Percentiles rank a stretch among this genome's conserved stretches.
Evolutionary conservation across 805 yeast species (phyloP).

Genomic region (Barnettozyma siamensis): DNA sequence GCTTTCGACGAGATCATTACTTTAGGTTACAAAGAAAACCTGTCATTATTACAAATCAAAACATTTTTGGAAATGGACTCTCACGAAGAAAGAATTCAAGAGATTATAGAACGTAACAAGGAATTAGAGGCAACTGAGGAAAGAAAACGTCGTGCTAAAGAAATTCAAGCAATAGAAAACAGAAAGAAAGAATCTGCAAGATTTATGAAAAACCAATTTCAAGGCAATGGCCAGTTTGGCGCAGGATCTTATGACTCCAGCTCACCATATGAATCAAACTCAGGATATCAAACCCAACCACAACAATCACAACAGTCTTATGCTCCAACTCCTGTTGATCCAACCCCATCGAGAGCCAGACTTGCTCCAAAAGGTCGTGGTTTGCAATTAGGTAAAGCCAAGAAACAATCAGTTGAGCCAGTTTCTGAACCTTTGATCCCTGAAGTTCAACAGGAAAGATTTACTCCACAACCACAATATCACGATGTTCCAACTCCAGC

Average conservation of each 20-base stretch:
- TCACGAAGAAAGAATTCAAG: slow-evolving; percentile 97
- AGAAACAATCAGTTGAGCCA: slow-evolving; percentile 20
- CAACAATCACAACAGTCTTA: slow-evolving; percentile 11
- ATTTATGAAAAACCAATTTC: slow-evolving; percentile 5
- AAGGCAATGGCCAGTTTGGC: slow-evolving; percentile 1
- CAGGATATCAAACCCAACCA: slow-evolving; percentile 12
- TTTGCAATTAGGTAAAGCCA: slow-evolving; percentile 63
- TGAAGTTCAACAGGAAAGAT: slow-evolving; percentile 20
- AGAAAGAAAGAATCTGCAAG: slow-evolving; percentile 72
- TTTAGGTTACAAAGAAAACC: slow-evolving; percentile 85
- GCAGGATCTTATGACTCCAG: neutral
- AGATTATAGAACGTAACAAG: slow-evolving; percentile 93
- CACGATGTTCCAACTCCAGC: slow-evolving; percentile 9
- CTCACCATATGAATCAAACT: slow-evolving; percentile 6
- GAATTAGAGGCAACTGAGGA: slow-evolving; percentile 96
- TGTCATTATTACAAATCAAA: slow-evolving; percentile 73
- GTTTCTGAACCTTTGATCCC: slow-evolving; percentile 28
- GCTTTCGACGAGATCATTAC: slow-evolving; percentile 93
- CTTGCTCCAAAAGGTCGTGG: slow-evolving; percentile 59
- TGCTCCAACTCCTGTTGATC: slow-evolving; percentile 22
- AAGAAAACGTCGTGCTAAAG: slow-evolving; percentile 91
- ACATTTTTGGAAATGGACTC: slow-evolving; percentile 96
- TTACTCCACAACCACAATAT: slow-evolving; percentile 11
- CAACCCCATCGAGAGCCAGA: slow-evolving; percentile 15
- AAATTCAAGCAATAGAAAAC: slow-evolving; percentile 84